Percentiles rank a stretch among this genome's conserved stretches.
These are phyloP conservation scores for Pleurotus citrinopileatus DNA, from an alignment of 768 basidiomycete species.

Conservation along the genomic window DNA sequence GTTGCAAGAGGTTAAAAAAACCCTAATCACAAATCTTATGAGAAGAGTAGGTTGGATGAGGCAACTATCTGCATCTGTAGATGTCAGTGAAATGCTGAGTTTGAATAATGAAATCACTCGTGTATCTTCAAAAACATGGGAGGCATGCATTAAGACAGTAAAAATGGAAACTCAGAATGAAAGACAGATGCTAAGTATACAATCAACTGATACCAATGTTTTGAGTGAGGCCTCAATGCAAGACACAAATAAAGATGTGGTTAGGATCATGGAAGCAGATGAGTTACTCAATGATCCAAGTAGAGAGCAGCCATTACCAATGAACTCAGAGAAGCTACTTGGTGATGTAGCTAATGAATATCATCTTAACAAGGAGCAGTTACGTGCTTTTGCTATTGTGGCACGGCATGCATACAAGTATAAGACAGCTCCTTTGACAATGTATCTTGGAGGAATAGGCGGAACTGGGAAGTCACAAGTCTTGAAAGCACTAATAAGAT, in stretches of 20 bases:
- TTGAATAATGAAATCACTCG: neutral
- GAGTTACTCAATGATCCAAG: no score
- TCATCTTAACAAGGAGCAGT: slow-evolving; percentile 20
- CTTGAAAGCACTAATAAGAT: slow-evolving; percentile 14
- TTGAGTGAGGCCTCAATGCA: no score
- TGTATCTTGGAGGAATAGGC: slow-evolving; percentile 19
- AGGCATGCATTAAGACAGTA: no score
- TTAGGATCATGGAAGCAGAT: no score
- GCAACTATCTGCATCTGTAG: neutral
- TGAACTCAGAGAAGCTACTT: neutral
- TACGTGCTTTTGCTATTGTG: slow-evolving; percentile 22
- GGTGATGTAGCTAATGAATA: neutral
- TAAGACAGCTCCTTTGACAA: slow-evolving; percentile 5
- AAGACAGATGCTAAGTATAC: neutral
- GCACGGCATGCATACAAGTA: slow-evolving; percentile 16
- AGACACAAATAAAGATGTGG: no score
- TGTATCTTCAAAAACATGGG: neutral
- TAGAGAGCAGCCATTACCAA: neutral
- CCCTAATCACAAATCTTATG: neutral
- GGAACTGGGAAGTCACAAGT: slow-evolving; percentile 19
- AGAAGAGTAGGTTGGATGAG: neutral
- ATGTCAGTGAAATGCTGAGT: neutral
- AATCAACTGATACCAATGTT: no score
- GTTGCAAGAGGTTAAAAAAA: neutral
- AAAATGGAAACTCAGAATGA: neutral